Evolutionary conservation across 2,329 filamentous ascomycete genomes (phyloP), one percentile per base, ranked within the genome.

Genomic region (Rutstroemia sp.): DNA sequence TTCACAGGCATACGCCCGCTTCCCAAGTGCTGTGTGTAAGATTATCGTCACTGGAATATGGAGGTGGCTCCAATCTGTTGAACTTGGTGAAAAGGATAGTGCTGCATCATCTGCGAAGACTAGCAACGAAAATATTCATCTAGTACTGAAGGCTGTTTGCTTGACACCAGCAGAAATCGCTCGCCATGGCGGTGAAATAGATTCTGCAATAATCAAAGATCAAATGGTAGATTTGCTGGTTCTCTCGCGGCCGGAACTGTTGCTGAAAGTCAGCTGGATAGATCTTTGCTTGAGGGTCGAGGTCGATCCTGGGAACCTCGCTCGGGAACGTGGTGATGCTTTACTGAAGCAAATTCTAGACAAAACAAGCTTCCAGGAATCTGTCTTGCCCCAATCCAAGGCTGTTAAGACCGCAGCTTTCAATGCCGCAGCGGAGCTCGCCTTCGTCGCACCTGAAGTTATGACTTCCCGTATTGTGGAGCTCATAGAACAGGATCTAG

Each of bases 181-280:
- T 50, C 73, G 73, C 30, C 64, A 74, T 0, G 75, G 74, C 9
- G 66, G 70, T 34, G 69, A 70, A 17, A 68, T 79, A n/a, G 71
- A 78, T 39, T 69, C 74, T 54, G 72, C 78, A 21, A 65, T 75
- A 14, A 69, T 92, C 8, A 82, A 88, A 63, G 71, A 74, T 23
- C 90, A 96, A 68, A 83, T 95, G 64, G 82, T 91, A 61, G 81
- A 82, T 5, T 73, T 96, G 4, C 75, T 96, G 17, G 84, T 96
- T 17, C 76, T 99, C 25, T 87, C 88, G 56, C 87, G 89, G 23
- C 78, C 84, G 19, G 85, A 92, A 58, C 74, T 99, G 38, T 80
- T 97, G 57, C 86, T 90, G 0, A 81, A 82, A 58, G 78, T 84
- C 19, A 88, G 82, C 59, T 99, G 95, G 95, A 97, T 99, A 66